Evolutionary conservation across 2,329 filamentous ascomycete genomes (phyloP).

Genomic region (Tolypocladium cylindrosporum): DNA sequence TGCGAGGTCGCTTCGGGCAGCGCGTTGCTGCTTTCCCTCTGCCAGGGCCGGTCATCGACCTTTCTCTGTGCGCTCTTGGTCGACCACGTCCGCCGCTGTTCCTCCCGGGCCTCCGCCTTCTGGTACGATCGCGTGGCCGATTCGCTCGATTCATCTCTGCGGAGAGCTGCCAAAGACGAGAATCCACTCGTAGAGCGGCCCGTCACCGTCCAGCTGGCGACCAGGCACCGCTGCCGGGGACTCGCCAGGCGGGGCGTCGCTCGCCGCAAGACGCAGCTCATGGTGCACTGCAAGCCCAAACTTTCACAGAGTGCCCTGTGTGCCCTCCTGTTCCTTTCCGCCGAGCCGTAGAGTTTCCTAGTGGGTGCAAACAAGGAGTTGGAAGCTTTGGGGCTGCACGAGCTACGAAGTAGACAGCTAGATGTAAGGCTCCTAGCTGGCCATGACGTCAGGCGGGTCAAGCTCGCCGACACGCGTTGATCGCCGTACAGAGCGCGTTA

Average conservation of each 20-base stretch:
- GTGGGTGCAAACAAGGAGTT: neutral
- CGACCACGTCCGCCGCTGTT: neutral
- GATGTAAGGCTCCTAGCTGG: neutral
- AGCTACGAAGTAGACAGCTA: neutral
- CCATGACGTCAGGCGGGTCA: neutral
- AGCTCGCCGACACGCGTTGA: neutral
- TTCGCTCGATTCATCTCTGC: neutral
- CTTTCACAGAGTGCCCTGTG: neutral
- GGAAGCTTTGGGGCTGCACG: neutral
- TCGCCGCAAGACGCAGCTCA: neutral
- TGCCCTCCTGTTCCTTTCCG: neutral
- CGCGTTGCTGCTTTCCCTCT: conserved; percentile 45
- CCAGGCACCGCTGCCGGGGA: neutral
- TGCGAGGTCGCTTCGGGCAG: conserved; percentile 20
- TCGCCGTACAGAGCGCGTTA: neutral
- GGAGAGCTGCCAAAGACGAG: neutral
- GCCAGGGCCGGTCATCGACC: conserved; percentile 56
- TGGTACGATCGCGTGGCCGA: neutral
- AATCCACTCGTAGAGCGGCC: neutral
- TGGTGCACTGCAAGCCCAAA: neutral
- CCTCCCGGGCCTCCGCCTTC: neutral
- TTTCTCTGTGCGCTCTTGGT: conserved; percentile 33
- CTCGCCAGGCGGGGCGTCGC: neutral
- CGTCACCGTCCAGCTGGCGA: neutral
- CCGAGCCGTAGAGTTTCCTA: neutral